Evolutionary conservation across 805 yeast species (phyloP).

Genomic region (Grigorovia jiainica): DNA sequence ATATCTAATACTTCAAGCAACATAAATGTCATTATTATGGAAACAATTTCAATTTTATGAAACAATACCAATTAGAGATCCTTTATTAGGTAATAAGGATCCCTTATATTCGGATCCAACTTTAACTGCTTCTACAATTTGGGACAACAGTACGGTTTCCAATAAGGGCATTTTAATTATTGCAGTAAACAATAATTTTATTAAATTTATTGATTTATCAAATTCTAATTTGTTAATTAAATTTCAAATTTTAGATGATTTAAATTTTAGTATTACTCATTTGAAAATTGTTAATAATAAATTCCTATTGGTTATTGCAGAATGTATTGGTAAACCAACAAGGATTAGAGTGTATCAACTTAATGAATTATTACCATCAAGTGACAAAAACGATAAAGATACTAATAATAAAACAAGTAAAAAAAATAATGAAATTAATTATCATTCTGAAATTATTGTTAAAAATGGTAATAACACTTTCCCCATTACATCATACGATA

Average conservation of each 20-base stretch:
- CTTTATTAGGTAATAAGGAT: slow-evolving; percentile 48
- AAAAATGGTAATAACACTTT: slow-evolving; percentile 66
- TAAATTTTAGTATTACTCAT: slow-evolving; percentile 53
- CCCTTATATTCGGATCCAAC: slow-evolving; percentile 75
- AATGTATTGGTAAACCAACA: slow-evolving; percentile 60
- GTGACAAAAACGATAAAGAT: too few relatives aligned
- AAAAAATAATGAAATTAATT: slow-evolving; percentile 18
- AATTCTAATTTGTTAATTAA: slow-evolving; percentile 38
- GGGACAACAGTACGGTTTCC: slow-evolving; percentile 21
- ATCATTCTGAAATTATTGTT: slow-evolving; percentile 53
- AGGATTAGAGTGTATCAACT: slow-evolving; percentile 67
- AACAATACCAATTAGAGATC: slow-evolving; percentile 75
- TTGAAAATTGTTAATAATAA: slow-evolving; percentile 37
- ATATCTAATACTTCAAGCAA: too few relatives aligned
- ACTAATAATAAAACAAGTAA: background rate
- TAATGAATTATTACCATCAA: slow-evolving; percentile 34
- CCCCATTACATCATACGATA: slow-evolving; percentile 41
- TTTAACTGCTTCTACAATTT: slow-evolving; percentile 53
- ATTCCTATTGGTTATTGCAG: slow-evolving; percentile 63
- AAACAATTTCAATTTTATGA: slow-evolving; percentile 85
- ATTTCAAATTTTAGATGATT: slow-evolving; percentile 53
- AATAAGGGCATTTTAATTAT: slow-evolving; percentile 38
- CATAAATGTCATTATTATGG: slow-evolving; percentile 35
- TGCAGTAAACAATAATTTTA: slow-evolving; percentile 42
- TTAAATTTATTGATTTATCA: slow-evolving; percentile 46